Evolutionary conservation across 2,329 filamentous ascomycete genomes (phyloP), one percentile per base, ranked within the genome.

Genomic region (Colletotrichum spinosum): DNA sequence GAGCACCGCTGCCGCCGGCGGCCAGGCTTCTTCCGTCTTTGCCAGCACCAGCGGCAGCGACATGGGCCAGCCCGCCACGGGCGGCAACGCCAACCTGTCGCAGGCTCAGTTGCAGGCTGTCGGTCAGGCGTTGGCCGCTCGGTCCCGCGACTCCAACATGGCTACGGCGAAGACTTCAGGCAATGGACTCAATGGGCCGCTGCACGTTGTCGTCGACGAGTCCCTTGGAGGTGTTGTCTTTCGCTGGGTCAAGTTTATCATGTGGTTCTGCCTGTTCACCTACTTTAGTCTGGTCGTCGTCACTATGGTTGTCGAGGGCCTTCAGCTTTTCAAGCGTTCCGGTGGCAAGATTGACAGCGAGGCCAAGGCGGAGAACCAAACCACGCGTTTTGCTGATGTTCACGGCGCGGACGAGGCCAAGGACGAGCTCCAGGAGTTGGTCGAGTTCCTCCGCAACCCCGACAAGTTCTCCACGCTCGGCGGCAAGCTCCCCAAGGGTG

Each of bases 341-440:
- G 88, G 90, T 11, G 89, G 89, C 56, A 87, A 85, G 74, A 87
- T 90, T 62, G 90, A 89, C 71, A 92, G 92, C 67, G 94, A 99
- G 79, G 94, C 94, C 67, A 95, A 97, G 76, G 91, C 96, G 8
- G 93, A 98, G 77, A 90, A 94, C 72, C 96, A 99, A 77, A 97
- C 88, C 64, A 94, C 94, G 17, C 90, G 92, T 51, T 99, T 99
- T 81, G 86, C 86, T 63, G 96, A 99, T 76, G 96, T 99, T 7
- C 96, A 99, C 75, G 96, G 96, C 56, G 98, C 95, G 71, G 94
- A 98, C 69, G 97, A 99, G 79, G 96, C 96, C 69, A 99, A 98
- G 81, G 97, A 99, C 73, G 96, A 99, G 78, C 87, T 99, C 4
- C 92, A 97, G 78, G 96, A 99, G 78, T 88, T 99, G 57, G 95